Conservation (phyloP, 345 rosid genomes). For the Eucalyptus regnans region DNA sequence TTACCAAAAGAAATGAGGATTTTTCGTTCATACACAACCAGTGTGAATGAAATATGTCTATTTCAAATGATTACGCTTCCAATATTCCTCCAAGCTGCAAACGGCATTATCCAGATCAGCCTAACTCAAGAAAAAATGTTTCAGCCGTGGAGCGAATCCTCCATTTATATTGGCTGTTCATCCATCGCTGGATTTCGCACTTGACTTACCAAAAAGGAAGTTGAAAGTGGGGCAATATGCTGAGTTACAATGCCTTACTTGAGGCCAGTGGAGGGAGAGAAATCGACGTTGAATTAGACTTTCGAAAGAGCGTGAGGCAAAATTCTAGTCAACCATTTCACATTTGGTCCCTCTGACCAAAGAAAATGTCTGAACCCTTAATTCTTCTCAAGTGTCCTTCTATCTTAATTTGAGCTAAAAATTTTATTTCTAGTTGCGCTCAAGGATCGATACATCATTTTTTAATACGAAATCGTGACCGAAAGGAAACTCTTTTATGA, state of each 20-base stretch:
- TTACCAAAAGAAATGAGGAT: not conserved
- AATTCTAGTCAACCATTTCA: not conserved
- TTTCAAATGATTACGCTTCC: not conserved
- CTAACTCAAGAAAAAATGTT: not conserved
- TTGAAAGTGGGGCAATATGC: not conserved
- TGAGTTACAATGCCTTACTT: not conserved
- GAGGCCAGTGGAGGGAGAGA: not conserved
- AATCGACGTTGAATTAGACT: not conserved
- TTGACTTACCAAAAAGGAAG: not conserved
- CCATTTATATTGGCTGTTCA: not conserved
- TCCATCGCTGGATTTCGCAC: not conserved
- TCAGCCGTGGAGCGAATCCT: not conserved
- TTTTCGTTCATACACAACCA: not conserved
- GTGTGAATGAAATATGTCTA: not conserved
- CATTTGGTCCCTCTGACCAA: not conserved
- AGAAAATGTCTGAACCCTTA: not conserved
- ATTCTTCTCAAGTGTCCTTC: not conserved
- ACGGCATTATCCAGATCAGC: not conserved
- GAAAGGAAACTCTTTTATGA: not conserved
- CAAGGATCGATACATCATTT: not conserved
- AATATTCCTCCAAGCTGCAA: not conserved
- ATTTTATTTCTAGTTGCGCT: not conserved
- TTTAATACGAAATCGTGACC: accelerated
- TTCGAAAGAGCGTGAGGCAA: not conserved
- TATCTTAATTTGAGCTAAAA: not conserved